Percentiles rank a stretch among this genome's conserved stretches.
Conservation (phyloP, 257 asterid genomes). For the Solanum sitiens region DNA sequence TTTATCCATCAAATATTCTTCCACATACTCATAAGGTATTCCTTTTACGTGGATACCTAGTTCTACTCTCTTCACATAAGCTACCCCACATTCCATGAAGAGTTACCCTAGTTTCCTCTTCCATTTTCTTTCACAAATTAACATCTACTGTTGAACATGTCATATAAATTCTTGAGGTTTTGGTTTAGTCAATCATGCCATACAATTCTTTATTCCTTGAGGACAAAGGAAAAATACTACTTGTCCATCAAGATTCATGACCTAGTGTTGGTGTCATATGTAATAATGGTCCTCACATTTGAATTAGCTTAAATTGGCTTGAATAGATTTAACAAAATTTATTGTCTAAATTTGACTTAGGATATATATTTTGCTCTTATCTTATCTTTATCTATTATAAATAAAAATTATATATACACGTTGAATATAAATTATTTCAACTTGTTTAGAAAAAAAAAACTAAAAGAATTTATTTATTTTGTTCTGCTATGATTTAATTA, state of each 20-base stretch:
- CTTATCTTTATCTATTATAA: no score
- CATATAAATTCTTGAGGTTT: background rate
- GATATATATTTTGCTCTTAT: no score
- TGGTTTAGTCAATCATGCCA: background rate
- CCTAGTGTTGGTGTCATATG: background rate
- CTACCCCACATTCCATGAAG: slow-evolving; percentile 29
- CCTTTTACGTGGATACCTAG: slow-evolving; percentile 6
- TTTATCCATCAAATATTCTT: background rate
- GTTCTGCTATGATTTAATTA: no score
- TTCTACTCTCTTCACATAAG: slow-evolving; percentile 23
- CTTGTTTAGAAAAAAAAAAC: no score
- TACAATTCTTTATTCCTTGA: background rate
- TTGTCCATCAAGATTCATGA: background rate
- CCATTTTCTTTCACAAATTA: slow-evolving; percentile 1
- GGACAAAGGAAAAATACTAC: background rate
- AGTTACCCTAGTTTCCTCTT: slow-evolving; percentile 18
- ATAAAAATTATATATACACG: no score
- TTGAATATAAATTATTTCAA: no score
- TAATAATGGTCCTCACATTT: background rate
- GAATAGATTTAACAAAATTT: background rate
- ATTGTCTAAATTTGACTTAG: background rate
- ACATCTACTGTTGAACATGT: background rate
- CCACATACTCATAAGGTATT: slow-evolving; percentile 15
- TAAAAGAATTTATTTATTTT: no score
- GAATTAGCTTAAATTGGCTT: no score